A percentile compares a stretch with the other conserved stretches of the same genome.
Evolutionary conservation across 2,329 filamentous ascomycete species (phyloP).

Genomic region (Fusarium sublunatum): DNA sequence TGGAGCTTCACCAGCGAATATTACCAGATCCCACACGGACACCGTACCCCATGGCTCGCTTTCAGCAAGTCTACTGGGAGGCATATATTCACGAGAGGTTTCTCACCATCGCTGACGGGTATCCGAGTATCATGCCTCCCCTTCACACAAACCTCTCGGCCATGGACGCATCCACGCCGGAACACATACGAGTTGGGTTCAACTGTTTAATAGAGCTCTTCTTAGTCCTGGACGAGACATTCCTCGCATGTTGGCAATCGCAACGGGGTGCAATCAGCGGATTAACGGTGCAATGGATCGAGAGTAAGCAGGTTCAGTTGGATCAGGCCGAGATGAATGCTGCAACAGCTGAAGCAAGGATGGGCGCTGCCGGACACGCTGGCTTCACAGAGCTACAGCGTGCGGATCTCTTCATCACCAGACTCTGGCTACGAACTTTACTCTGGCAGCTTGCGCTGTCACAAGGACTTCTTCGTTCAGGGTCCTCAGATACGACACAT

Average conservation of each 20-base stretch:
- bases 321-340: conserved; percentile 53
- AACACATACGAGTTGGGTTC: conserved; percentile 53
- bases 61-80: conserved; percentile 65
- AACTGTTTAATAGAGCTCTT: conserved; percentile 54
- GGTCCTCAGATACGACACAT: conserved; percentile 49
- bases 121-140: conserved; percentile 52
- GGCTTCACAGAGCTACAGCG: conserved; percentile 54
- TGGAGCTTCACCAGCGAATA: conserved; percentile 34
- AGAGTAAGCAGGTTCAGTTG: conserved; percentile 55
- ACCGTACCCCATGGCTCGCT: conserved; percentile 31
- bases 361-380: conserved; percentile 43
- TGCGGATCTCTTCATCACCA: conserved; percentile 55
- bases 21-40: conserved; percentile 28
- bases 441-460: conserved; percentile 57
- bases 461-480: conserved; percentile 52
- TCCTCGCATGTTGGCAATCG: conserved; percentile 53
- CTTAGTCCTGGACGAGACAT: conserved; percentile 53
- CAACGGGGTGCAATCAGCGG: conserved; percentile 45
- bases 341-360: conserved; percentile 43
- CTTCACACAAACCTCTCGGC: conserved; percentile 48
- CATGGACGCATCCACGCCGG: conserved; percentile 50
- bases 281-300: conserved; percentile 55
- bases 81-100: conserved; percentile 68
- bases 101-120: conserved; percentile 62
- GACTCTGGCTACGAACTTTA: conserved; percentile 56